Conservation (phyloP, 208 protist genomes). For the Leishmania martiniquensis region DNA sequence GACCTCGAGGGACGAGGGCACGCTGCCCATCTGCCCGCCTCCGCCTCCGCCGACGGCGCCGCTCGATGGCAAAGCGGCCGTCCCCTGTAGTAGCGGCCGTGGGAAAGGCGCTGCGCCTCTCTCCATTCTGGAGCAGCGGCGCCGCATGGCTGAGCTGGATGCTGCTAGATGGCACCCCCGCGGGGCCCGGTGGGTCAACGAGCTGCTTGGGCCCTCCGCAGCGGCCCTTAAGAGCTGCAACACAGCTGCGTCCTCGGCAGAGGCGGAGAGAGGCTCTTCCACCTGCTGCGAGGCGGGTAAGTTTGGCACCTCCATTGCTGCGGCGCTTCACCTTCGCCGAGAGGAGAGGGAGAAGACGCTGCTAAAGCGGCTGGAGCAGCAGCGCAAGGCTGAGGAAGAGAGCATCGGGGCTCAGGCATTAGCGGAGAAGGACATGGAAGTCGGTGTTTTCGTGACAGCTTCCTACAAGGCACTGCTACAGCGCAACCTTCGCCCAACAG, state of each 20-base stretch:
- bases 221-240: not conserved
- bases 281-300: constrained; percentile 20
- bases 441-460: constrained; percentile 77
- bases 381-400: constrained; percentile 49
- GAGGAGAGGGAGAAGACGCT: constrained; percentile 49
- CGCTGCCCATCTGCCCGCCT: constrained; percentile 4
- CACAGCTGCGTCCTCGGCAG: not conserved
- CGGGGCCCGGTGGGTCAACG: constrained; percentile 14
- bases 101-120: not conserved
- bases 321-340: constrained; percentile 44
- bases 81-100: not conserved
- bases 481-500: constrained; percentile 30
- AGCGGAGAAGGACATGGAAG: constrained; percentile 64
- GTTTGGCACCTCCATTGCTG: constrained; percentile 66
- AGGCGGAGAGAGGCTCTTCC: not conserved
- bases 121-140: constrained; percentile 24
- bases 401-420: constrained; percentile 32
- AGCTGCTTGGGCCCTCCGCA: not conserved
- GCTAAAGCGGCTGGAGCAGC: constrained; percentile 40
- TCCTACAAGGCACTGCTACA: constrained; percentile 57
- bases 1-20: constrained; percentile 16
- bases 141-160: constrained; percentile 26
- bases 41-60: constrained; percentile 1
- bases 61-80: not conserved
- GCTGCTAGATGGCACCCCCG: constrained; percentile 1